Conservation (phyloP, 2,329 filamentous ascomycete genomes). For the Periconia digitata region DNA sequence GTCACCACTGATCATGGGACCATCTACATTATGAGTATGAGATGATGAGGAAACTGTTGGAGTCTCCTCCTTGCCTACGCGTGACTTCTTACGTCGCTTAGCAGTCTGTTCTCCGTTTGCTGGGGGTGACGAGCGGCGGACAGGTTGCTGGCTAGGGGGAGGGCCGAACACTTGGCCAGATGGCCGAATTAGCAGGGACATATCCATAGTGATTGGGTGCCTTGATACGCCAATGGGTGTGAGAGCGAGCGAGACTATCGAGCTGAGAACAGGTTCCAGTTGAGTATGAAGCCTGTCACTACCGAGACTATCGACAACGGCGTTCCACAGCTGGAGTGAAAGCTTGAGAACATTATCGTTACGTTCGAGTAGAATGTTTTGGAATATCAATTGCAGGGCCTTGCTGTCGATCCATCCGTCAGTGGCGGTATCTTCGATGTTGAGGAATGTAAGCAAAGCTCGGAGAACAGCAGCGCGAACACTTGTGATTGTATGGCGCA, state of each 20-base stretch:
- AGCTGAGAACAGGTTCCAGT: constrained; percentile 72
- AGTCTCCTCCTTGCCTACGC: constrained; percentile 66
- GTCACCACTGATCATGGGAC: constrained; percentile 96
- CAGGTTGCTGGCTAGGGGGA: constrained; percentile 33
- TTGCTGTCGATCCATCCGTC: constrained; percentile 92
- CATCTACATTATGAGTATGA: constrained; percentile 81
- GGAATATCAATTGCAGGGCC: constrained; percentile 84
- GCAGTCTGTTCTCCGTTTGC: constrained; percentile 58
- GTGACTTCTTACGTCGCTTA: constrained; percentile 81
- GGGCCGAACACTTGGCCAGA: constrained; percentile 81
- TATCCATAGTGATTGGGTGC: constrained; percentile 90
- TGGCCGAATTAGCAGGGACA: constrained; percentile 84
- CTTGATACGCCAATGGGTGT: constrained; percentile 91
- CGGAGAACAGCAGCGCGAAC: constrained; percentile 92
- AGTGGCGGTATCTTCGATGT: constrained; percentile 75
- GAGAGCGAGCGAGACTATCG: constrained; percentile 81
- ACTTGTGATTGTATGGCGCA: constrained; percentile 94
- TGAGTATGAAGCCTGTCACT: constrained; percentile 69
- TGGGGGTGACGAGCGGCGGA: constrained; percentile 36
- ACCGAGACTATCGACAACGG: constrained; percentile 70
- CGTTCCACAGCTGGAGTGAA: constrained; percentile 84
- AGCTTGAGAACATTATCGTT: constrained; percentile 79
- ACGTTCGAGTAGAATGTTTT: constrained; percentile 91
- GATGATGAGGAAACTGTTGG: constrained; percentile 60
- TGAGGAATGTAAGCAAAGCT: constrained; percentile 88